Percentiles rank a stretch among this genome's conserved stretches.
Conservation (phyloP, 169 alveolate species). For the Plasmodium vinckei region DNA sequence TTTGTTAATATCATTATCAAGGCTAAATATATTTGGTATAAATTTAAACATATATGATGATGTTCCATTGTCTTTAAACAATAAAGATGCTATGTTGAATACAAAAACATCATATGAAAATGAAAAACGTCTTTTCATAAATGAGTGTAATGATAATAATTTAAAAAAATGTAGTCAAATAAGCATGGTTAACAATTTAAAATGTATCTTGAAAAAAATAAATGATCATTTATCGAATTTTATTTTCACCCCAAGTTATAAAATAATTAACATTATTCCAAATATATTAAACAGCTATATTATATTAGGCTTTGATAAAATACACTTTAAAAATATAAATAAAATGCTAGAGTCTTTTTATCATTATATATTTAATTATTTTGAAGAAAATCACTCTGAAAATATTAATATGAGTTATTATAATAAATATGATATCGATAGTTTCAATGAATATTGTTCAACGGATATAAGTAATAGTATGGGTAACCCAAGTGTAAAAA, state of each 20-base stretch:
- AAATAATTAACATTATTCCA: constrained; percentile 43
- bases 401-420: not conserved
- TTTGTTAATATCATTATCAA: constrained; percentile 56
- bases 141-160: constrained; percentile 16
- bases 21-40: constrained; percentile 41
- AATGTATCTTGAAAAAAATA: constrained; percentile 28
- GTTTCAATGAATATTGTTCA: not conserved
- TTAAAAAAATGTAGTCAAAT: not conserved
- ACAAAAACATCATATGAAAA: not conserved
- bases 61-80: not conserved
- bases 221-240: constrained; percentile 17
- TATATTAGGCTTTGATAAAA: constrained; percentile 50
- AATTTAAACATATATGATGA: constrained; percentile 18
- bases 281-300: constrained; percentile 27
- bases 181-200: constrained; percentile 13
- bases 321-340: constrained; percentile 54
- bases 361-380: constrained; percentile 41
- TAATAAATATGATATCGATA: not conserved
- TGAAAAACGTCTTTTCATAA: constrained; percentile 18
- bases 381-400: not conserved
- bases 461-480: constrained; percentile 7
- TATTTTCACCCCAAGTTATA: constrained; percentile 19
- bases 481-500: constrained; percentile 29
- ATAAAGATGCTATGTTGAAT: not conserved
- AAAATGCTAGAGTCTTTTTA: constrained; percentile 42